phyloP scores from a whole-genome alignment of 1,284 basidiomycete species.

The Heterobasidion parviporum region DNA sequence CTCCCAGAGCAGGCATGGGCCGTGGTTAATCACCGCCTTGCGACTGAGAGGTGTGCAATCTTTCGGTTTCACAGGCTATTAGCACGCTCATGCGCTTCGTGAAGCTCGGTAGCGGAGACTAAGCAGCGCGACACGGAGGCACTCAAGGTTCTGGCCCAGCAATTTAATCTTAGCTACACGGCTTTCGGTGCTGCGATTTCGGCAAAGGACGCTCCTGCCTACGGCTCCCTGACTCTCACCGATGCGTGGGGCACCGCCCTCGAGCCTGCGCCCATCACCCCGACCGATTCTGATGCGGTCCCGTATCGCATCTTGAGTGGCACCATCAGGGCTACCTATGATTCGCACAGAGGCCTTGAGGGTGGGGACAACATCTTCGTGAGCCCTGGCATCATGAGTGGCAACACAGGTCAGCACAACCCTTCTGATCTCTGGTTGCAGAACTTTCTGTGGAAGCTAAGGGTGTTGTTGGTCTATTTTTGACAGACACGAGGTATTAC shows the following conservation, averaged over 20 bases:
- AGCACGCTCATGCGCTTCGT: conserved; percentile 5
- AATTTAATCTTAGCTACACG: conserved; percentile 37
- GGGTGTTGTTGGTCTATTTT: neutral
- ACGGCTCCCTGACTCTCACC: conserved; percentile 31
- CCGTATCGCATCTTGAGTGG: conserved; percentile 43
- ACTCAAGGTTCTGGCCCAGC: conserved; percentile 31
- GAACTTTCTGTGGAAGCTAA: too few relatives aligned
- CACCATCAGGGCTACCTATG: conserved; percentile 39
- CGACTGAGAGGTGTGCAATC: conserved; percentile 30
- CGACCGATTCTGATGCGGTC: conserved; percentile 29
- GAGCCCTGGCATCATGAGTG: conserved; percentile 44
- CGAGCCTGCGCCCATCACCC: conserved; percentile 50
- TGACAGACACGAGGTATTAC: conserved; percentile 35
- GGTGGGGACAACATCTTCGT: conserved; percentile 28
- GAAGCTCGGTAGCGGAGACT: conserved; percentile 35
- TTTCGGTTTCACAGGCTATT: neutral
- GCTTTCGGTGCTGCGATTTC: conserved; percentile 31
- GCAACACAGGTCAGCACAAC: conserved; percentile 27
- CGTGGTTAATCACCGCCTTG: conserved; percentile 46
- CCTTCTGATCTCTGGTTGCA: too few relatives aligned
- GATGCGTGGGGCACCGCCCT: conserved; percentile 37
- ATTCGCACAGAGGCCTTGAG: conserved; percentile 23
- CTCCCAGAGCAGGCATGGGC: conserved; percentile 47
- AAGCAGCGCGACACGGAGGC: conserved; percentile 32
- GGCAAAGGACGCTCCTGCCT: conserved; percentile 16